Evolutionary conservation across 768 basidiomycete genomes (phyloP).

Genomic region (Trametes coccinea): DNA sequence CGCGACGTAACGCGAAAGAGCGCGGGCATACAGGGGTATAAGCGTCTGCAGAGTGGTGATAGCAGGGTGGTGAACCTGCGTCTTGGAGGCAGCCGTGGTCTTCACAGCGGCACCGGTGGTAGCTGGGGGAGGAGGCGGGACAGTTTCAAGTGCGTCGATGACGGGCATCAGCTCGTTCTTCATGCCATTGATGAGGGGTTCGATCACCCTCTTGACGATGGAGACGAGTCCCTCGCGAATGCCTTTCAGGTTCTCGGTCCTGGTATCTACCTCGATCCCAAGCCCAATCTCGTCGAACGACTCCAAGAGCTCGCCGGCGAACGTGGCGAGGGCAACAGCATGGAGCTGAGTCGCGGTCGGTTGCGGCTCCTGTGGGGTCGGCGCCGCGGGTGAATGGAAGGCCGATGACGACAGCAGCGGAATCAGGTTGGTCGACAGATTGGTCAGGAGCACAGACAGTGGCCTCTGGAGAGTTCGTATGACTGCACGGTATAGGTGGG

Average conservation of each 20-base stretch:
- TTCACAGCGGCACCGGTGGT: not conserved
- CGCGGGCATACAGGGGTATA: constrained; percentile 63
- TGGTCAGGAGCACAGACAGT: constrained; percentile 70
- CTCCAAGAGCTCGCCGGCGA: constrained; percentile 74
- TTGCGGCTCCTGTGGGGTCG: constrained; percentile 45
- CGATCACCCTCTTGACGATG: constrained; percentile 62
- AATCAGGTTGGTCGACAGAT: constrained; percentile 65
- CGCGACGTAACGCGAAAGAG: constrained; percentile 55
- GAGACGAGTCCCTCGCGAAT: constrained; percentile 73
- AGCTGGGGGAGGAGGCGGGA: constrained; percentile 10
- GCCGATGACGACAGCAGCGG: constrained; percentile 66
- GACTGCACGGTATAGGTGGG: constrained; percentile 67
- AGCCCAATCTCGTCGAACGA: constrained; percentile 67
- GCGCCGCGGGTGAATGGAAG: constrained; percentile 54
- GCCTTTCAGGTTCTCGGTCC: constrained; percentile 67
- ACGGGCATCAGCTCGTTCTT: constrained; percentile 61
- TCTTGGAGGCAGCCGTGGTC: constrained; percentile 10
- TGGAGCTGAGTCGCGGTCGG: constrained; percentile 70
- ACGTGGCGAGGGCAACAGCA: constrained; percentile 64
- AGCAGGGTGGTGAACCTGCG: constrained; percentile 51
- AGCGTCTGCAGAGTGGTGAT: constrained; percentile 56
- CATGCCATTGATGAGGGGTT: constrained; percentile 62
- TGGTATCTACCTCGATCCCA: constrained; percentile 58
- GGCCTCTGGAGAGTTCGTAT: constrained; percentile 75
- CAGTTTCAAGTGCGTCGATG: constrained; percentile 58